Base-by-base conservation (phyloP, 768 basidiomycete genomes). In the Mrakia blollopis region DNA sequence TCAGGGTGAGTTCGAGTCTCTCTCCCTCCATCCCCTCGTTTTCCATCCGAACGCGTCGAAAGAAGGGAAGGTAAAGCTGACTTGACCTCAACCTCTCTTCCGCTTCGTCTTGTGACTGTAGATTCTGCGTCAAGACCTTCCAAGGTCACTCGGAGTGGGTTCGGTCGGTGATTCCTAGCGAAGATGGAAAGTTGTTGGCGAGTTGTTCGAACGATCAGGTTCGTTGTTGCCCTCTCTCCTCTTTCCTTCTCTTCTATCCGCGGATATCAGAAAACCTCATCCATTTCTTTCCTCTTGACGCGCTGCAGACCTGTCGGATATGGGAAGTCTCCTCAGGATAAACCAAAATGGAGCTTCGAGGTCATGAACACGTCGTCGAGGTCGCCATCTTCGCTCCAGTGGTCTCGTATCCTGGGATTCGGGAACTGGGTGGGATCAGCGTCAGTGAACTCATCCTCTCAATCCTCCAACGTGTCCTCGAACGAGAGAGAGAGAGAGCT, bases 141-240 rank as follows among this genome's bases (percentile, higher is more conserved):
- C 80, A 84, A 75, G 89, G 92, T 18, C 93, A 95, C 82, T 85
- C 88, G 18, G 92, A 94, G 79, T 96, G 94, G 94, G 91, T 95
- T 25, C 89, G 93, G 73, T 83, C 83, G 50, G 86, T 86, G 0
- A 78, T 85, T 8, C 86, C 86, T 0, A 84, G 84, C 9, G 84
- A 85, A 14, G 93, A 95, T 80, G 92, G 91, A 35, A 86, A 87
- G 79, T 85, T 91, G 79, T 84, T 93, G 54, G 88, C 90, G 41
- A 94, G 91, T 81, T 91, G 91, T 78, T 93, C 92, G 25, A 92
- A 91, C 81, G 94, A 95, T 84, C 92, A 94, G 81, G 94, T 82
- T 10, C 37, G 44, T 44, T 2, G 4, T 23, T 44, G 28, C 63
- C 28, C 6, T n/a, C n/a, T 25, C 7, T n/a, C 13, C 11, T 47